Base-by-base conservation (phyloP, 2,329 filamentous ascomycete species). In the Fusarium marasasianum region DNA sequence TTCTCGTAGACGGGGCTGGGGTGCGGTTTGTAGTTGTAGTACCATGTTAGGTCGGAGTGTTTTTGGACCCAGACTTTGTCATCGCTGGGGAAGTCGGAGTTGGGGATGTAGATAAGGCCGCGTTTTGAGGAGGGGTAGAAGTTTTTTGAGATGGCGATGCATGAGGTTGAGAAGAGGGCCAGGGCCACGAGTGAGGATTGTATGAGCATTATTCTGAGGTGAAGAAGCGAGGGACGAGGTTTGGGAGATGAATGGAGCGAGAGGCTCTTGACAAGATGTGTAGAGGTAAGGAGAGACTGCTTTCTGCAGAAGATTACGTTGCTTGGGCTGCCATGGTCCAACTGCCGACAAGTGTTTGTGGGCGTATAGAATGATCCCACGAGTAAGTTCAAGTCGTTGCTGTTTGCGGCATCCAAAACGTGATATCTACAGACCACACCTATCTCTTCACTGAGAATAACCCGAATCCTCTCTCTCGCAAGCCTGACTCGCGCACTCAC, bases 201-300 rank as follows among this genome's bases (percentile, higher is more conserved):
- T 55, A 29, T 2, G 24, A 29, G 4, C 24, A n/a, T 8, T 24
- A 29, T 55, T 0, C 0, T 9, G 3, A 8, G 8, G 26, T 13
- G 24, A 13, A 8, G 11, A 14, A 29, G 24, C 8, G 5, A 40
- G 20, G 8, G 24, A 29, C 5, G 14, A 29, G 14, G 51, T 54
- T 40, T 18, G 15, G 35, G 20, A 18, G 22, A 40, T 24, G 20
- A n/a, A 29, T 40, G 8, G 14, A 18, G 6, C 14, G 8, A 7
- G 6, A 26, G 1, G 7, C 4, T 0, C 3, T 29, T 3, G 3
- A 35, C 8, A 29, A 8, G 35, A 22, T 7, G 20, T 18, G 8
- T 14, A 22, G 3, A 10, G 8, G 33, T 5, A 9, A 9, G 14
- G 20, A 13, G 14, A 38, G 18, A 22, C 18, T 38, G 14, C 6